Percentiles rank a stretch among this genome's conserved stretches.
These are phyloP conservation scores for Herpotrichia juniperi DNA, from an alignment of 2,329 filamentous ascomycete genomes.

Conservation along the genomic window DNA sequence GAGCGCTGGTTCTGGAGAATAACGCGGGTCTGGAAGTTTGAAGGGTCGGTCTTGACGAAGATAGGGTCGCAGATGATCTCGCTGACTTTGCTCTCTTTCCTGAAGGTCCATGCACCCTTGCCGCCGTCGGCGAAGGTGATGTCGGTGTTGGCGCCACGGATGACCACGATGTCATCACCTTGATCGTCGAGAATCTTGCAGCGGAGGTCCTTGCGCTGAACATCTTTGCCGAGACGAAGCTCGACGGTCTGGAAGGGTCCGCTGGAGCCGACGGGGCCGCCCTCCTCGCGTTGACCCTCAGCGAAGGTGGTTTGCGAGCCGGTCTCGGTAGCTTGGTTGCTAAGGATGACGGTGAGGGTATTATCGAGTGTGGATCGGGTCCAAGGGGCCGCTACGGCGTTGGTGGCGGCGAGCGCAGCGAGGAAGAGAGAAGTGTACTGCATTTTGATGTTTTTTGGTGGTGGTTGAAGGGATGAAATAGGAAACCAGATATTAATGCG, in stretches of 20 bases:
- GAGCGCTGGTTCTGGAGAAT: constrained; percentile 5
- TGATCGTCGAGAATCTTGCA: constrained; percentile 19
- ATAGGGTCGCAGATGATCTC: constrained; percentile 12
- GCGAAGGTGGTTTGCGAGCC: constrained; percentile 10
- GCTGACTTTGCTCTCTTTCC: constrained; percentile 1
- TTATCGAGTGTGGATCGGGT: not conserved
- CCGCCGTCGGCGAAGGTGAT: constrained; percentile 19
- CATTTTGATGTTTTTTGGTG: constrained; percentile 11
- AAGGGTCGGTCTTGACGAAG: constrained; percentile 6
- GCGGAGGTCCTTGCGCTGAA: constrained; percentile 14
- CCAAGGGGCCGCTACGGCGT: no score
- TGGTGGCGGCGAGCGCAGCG: constrained; percentile 13
- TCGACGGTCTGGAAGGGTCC: constrained; percentile 16
- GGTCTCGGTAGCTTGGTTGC: constrained; percentile 8
- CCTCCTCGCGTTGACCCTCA: constrained; percentile 9
- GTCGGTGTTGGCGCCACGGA: constrained; percentile 19
- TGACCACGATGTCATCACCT: constrained; percentile 13
- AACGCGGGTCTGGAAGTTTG: constrained; percentile 3
- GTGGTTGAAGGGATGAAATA: not conserved
- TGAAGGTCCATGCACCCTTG: constrained; percentile 14
- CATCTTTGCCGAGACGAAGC: constrained; percentile 14
- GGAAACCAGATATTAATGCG: not conserved
- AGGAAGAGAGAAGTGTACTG: constrained; percentile 19
- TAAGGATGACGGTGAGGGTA: constrained; percentile 7
- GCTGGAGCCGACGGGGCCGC: not conserved